Conservation (phyloP, 2,329 filamentous ascomycete species). For the Ophiostoma montium region DNA sequence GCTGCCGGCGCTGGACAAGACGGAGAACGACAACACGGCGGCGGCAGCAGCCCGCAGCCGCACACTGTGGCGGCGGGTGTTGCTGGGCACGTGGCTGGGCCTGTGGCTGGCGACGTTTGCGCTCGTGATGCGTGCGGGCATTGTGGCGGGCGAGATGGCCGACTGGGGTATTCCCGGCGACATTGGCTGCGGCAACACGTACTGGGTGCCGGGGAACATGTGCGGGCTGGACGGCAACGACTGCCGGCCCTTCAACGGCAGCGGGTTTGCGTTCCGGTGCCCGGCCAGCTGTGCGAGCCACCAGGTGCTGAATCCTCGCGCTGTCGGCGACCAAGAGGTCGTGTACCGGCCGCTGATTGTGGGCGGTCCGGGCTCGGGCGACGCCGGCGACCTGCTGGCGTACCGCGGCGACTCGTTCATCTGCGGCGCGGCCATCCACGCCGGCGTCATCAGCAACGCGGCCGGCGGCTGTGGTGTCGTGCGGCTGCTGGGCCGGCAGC, state of each 20-base stretch:
- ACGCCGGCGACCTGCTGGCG: constrained; percentile 30
- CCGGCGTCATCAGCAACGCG: constrained; percentile 51
- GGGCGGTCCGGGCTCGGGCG: constrained; percentile 42
- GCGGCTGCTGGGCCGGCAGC: constrained; percentile 46
- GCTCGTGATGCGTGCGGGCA: constrained; percentile 51
- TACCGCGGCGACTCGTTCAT: constrained; percentile 81
- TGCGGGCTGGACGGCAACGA: constrained; percentile 63
- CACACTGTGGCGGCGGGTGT: constrained; percentile 42
- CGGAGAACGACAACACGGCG: too few relatives aligned
- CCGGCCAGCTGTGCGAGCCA: constrained; percentile 56
- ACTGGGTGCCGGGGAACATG: constrained; percentile 56
- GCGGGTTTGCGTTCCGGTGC: constrained; percentile 59
- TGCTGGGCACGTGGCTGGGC: constrained; percentile 44
- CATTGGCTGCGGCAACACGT: constrained; percentile 53
- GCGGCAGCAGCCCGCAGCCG: not conserved
- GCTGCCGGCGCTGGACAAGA: constrained; percentile 27
- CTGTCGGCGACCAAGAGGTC: constrained; percentile 56
- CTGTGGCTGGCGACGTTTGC: constrained; percentile 51
- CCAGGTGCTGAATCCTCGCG: constrained; percentile 55
- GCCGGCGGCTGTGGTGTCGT: constrained; percentile 62
- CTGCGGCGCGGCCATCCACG: constrained; percentile 62
- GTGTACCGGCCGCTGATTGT: constrained; percentile 52
- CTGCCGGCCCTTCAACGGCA: constrained; percentile 61
- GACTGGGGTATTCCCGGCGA: constrained; percentile 52
- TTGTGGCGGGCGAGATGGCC: constrained; percentile 43